phyloP scores from a whole-genome alignment of 208 protist species.

The Vickermania ingenoplastis region DNA sequence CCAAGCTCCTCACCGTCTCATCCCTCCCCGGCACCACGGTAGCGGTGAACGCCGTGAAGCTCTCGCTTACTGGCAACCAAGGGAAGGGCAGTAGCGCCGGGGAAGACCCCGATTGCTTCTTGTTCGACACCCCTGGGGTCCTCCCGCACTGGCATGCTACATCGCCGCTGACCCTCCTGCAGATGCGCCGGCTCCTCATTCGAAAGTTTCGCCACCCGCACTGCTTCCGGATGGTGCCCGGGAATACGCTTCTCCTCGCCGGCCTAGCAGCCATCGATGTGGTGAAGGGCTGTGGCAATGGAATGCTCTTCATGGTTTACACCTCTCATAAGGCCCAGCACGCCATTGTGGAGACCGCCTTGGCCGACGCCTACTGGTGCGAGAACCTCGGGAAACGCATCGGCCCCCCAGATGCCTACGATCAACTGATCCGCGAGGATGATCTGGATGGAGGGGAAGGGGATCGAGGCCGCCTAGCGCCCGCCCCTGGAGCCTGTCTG shows the following conservation, averaged over 20 bases:
- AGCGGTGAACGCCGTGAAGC: conserved; percentile 60
- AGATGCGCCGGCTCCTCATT: conserved; percentile 86
- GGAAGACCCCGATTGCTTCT: conserved; percentile 32
- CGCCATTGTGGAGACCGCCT: conserved; percentile 66
- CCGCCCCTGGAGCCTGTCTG: conserved; percentile 14
- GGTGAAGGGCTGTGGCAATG: conserved; percentile 57
- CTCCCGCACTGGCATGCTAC: conserved; percentile 79
- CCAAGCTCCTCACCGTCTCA: conserved; percentile 84
- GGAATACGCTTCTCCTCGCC: conserved; percentile 77
- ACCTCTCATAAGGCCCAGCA: conserved; percentile 79
- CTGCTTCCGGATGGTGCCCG: conserved; percentile 74
- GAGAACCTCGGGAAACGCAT: conserved; percentile 75
- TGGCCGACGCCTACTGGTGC: conserved; percentile 67
- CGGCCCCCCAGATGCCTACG: conserved; percentile 66
- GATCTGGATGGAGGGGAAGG: not conserved
- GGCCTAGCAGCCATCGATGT: conserved; percentile 82
- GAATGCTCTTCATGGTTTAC: conserved; percentile 83
- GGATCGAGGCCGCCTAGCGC: conserved; percentile 4
- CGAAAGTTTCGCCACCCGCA: conserved; percentile 81
- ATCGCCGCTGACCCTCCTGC: conserved; percentile 74
- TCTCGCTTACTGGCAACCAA: conserved; percentile 25
- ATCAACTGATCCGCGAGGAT: conserved; percentile 45
- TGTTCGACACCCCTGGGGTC: conserved; percentile 86
- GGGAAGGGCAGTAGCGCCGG: conserved; percentile 8
- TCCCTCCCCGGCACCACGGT: conserved; percentile 86